A percentile compares a stretch with the other conserved stretches of the same genome.
These are phyloP conservation scores for Sugiyamaella boreocaroliniensis DNA, from an alignment of 805 yeast genomes.

Conservation along the genomic window DNA sequence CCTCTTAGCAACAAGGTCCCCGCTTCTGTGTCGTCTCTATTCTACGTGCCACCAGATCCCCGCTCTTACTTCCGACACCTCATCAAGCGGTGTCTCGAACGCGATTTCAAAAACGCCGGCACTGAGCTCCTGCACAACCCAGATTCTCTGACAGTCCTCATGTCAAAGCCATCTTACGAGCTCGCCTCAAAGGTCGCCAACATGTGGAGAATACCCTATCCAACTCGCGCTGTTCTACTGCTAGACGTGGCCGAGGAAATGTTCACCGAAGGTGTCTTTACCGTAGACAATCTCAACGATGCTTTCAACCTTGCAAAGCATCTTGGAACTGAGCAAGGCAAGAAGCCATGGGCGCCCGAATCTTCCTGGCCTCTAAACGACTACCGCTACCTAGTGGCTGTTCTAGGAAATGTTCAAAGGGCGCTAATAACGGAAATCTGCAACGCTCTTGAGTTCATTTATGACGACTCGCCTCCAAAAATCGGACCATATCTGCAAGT, in stretches of 20 bases:
- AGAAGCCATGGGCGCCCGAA: conserved; percentile 23
- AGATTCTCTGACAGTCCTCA: conserved; percentile 20
- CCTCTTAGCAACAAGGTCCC: conserved; percentile 1
- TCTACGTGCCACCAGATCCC: conserved; percentile 38
- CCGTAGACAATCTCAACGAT: conserved; percentile 28
- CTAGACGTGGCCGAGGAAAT: conserved; percentile 45
- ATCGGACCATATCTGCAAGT: conserved; percentile 48
- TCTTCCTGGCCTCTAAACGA: conserved; percentile 41
- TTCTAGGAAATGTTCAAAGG: conserved; percentile 41
- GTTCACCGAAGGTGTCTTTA: conserved; percentile 25
- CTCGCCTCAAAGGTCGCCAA: conserved; percentile 42
- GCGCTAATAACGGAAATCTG: conserved; percentile 43
- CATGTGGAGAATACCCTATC: conserved; percentile 52
- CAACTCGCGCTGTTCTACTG: conserved; percentile 44
- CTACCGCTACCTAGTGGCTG: conserved; percentile 44
- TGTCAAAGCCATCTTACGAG: conserved; percentile 40
- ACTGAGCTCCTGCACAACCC: conserved; percentile 17
- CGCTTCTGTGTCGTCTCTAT: conserved; percentile 11
- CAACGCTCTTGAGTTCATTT: conserved; percentile 32
- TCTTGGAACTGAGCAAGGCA: conserved; percentile 22
- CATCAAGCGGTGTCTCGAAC: conserved; percentile 38
- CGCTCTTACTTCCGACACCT: conserved; percentile 38
- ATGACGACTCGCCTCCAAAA: conserved; percentile 46
- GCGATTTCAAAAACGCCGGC: conserved; percentile 28
- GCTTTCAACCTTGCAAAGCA: conserved; percentile 31